A percentile compares a stretch with the other conserved stretches of the same genome.
These are phyloP conservation scores for Ganoderma multipileum DNA, from an alignment of 1,284 basidiomycete genomes.

Conservation along the genomic window DNA sequence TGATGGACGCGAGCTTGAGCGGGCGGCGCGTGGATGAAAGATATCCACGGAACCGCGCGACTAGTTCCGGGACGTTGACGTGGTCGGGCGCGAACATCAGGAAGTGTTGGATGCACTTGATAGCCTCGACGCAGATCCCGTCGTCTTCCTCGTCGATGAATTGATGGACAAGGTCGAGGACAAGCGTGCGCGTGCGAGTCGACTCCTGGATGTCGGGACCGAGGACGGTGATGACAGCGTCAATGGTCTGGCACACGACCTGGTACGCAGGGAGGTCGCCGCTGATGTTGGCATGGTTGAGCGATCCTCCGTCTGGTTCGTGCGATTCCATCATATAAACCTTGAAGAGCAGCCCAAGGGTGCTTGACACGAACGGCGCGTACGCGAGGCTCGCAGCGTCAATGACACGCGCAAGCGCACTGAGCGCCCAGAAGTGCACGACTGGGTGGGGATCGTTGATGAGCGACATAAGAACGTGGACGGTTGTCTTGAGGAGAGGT, in stretches of 20 bases:
- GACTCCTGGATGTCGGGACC: constrained; percentile 97
- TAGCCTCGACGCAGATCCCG: constrained; percentile 90
- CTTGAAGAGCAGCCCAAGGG: constrained; percentile 91
- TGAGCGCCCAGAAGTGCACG: constrained; percentile 94
- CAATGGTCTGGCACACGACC: constrained; percentile 89
- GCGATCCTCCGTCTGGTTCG: constrained; percentile 91
- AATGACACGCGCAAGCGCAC: constrained; percentile 87
- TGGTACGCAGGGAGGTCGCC: constrained; percentile 94
- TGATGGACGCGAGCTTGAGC: constrained; percentile 93
- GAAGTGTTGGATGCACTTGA: constrained; percentile 96
- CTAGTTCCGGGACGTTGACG: constrained; percentile 80
- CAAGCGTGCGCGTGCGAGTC: constrained; percentile 78
- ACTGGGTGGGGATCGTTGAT: constrained; percentile 96
- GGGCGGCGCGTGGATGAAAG: constrained; percentile 82
- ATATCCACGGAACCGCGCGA: constrained; percentile 77
- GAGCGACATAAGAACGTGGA: constrained; percentile 95
- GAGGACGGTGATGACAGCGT: constrained; percentile 92
- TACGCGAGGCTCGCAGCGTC: constrained; percentile 94
- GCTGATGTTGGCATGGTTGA: constrained; percentile 85
- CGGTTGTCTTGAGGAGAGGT: constrained; percentile 94
- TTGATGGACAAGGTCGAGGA: constrained; percentile 87
- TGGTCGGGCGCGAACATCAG: constrained; percentile 93
- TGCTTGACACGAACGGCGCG: constrained; percentile 87
- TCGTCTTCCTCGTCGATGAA: constrained; percentile 90
- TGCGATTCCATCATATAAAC: constrained; percentile 93